Evolutionary conservation across 1,284 basidiomycete genomes (phyloP).

Genomic region (Hemileia vastatrix): DNA sequence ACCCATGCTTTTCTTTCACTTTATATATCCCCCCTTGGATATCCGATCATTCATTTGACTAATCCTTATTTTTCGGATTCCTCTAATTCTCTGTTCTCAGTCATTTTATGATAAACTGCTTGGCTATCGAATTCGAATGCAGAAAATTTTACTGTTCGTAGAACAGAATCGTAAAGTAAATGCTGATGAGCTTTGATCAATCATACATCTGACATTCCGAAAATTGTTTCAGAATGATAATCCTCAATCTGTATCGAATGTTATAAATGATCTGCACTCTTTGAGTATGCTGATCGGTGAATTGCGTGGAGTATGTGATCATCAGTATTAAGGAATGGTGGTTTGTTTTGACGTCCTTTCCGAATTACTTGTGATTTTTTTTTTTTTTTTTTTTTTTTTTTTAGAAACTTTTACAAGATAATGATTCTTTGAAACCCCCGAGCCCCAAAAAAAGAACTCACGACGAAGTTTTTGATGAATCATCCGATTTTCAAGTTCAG

Average conservation of each 20-base stretch:
- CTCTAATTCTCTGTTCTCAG: conserved; percentile 46
- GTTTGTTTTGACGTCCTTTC: too few relatives aligned
- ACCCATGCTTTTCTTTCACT: not conserved
- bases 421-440: too few relatives aligned
- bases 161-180: conserved; percentile 1
- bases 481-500: not conserved
- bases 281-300: conserved; percentile 10
- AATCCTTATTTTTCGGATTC: conserved; percentile 1
- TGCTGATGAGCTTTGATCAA: conserved; percentile 24
- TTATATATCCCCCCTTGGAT: not conserved
- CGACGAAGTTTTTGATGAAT: too few relatives aligned
- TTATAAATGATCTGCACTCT: conserved; percentile 32
- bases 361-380: too few relatives aligned
- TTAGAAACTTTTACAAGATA: too few relatives aligned
- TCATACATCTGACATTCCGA: too few relatives aligned
- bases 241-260: conserved; percentile 27
- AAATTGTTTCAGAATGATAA: too few relatives aligned
- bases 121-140: conserved; percentile 75
- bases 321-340: too few relatives aligned
- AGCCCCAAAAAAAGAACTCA: too few relatives aligned
- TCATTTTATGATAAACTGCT: conserved; percentile 71
- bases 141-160: conserved; percentile 62
- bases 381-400: too few relatives aligned
- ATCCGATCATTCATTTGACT: not conserved
- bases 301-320: not conserved